Conservation (phyloP, 2,329 filamentous ascomycete genomes). For the Botrytis deweyae region DNA sequence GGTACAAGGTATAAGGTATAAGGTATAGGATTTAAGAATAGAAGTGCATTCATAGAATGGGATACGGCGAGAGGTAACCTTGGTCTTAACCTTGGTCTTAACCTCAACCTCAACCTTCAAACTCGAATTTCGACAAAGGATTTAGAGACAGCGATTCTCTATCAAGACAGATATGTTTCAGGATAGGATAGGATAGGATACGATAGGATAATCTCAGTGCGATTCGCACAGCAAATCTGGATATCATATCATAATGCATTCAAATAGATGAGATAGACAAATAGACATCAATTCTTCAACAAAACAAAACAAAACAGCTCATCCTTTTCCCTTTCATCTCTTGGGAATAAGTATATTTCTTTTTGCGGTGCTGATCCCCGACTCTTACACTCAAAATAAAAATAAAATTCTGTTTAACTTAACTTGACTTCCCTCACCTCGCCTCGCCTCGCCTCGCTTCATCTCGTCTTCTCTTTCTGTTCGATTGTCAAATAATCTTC, state of each 20-base stretch:
- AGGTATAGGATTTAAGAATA: not conserved
- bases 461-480: not conserved
- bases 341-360: not conserved
- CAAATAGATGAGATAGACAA: not conserved
- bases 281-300: not conserved
- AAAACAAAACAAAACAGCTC: not conserved
- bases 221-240: too few relatives aligned
- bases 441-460: not conserved
- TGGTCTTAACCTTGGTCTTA: not conserved
- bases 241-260: not conserved
- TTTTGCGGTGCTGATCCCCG: not conserved
- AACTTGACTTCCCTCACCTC: not conserved
- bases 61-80: not conserved
- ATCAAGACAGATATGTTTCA: not conserved
- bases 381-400: not conserved
- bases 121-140: not conserved
- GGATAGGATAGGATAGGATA: too few relatives aligned
- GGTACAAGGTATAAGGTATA: slow-evolving; percentile 17
- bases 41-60: not conserved
- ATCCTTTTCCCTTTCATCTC: not conserved
- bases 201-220: too few relatives aligned
- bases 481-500: not conserved
- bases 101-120: not conserved
- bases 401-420: too few relatives aligned
- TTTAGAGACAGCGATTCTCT: not conserved